phyloP scores from a whole-genome alignment of 2,329 filamentous ascomycete genomes.

The Exophiala sp. region DNA sequence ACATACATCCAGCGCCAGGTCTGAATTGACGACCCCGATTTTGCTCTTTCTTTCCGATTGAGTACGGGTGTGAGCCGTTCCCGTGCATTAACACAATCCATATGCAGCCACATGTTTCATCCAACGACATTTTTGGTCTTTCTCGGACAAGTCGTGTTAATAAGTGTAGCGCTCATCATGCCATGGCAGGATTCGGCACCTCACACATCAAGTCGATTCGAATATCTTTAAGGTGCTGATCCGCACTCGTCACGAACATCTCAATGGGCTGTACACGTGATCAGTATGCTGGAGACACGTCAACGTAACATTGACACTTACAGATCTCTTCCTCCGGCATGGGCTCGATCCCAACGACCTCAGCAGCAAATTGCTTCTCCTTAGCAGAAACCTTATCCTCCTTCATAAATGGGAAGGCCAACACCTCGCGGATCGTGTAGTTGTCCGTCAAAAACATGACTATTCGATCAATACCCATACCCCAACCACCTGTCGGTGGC shows the following conservation, averaged over 20 bases:
- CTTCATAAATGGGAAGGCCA: constrained; percentile 98
- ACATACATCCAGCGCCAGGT: too few species aligned
- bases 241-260: not conserved
- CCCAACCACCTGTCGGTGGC: constrained; percentile 93
- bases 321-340: constrained; percentile 12
- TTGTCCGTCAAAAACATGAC: constrained; percentile 96
- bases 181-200: too few species aligned
- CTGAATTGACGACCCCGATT: too few species aligned
- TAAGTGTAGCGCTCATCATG: too few species aligned
- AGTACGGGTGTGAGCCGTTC: too few species aligned
- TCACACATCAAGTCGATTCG: too few species aligned
- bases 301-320: not conserved
- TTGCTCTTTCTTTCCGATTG: too few species aligned
- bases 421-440: constrained; percentile 92
- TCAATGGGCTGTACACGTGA: not conserved
- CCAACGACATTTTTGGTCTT: too few species aligned
- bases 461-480: constrained; percentile 90
- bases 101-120: too few species aligned
- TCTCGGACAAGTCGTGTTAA: too few species aligned
- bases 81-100: too few species aligned
- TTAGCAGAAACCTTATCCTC: constrained; percentile 56
- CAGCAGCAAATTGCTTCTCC: constrained; percentile 50
- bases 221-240: too few species aligned
- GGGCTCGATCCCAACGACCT: constrained; percentile 54
- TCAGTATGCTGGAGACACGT: not conserved